Evolutionary conservation across 106 monocot genomes (phyloP), one percentile per base, ranked within the genome.

Genomic region (Triglochin maritima): DNA sequence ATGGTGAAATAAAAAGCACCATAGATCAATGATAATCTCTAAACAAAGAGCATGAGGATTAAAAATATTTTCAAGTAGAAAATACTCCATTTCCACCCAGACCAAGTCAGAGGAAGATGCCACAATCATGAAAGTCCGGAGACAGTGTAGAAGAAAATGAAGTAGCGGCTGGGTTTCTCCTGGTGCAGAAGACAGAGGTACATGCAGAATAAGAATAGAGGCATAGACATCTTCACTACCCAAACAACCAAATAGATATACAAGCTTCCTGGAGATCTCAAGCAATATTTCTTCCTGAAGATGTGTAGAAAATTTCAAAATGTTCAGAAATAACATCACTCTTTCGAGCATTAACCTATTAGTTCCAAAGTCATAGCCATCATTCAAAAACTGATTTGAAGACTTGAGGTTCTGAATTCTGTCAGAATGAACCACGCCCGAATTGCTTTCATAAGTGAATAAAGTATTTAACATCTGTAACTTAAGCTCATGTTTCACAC

Each of bases 71-170:
- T 82, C 60, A 17, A 82, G 61, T 44, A 98, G 67, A 57, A 92
- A 86, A 49, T 43, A 57, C 66, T 98, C 84, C 44, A 92, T 65
- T 66, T 82, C 88, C 7, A 60, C 50, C 83, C 81, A 91, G 50
- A 74, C 71, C 63, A 59, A 45, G 67, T 14, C 53, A 44, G 78
- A 81, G 77, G 83, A 79, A 64, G 81, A 46, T 46, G 90, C 75
- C 13, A 78, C 77, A 60, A 92, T 81, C 77, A 99, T 76, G 76
- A 89, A 99, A 53, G 78, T 73, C 69, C 86, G 88, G 17, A 99
- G 69, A 9, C 82, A 15, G 63, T 82, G 80, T 65, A 89, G 62
- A 12, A 79, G 47, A 74, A 77, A 84, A 62, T 63, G 66, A 73
- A 82, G 74, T 64, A 92, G 68, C 8, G 75, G 74, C 71, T 86